Conservation (phyloP, 2,329 filamentous ascomycete species). For the Aureobasidium sp. region DNA sequence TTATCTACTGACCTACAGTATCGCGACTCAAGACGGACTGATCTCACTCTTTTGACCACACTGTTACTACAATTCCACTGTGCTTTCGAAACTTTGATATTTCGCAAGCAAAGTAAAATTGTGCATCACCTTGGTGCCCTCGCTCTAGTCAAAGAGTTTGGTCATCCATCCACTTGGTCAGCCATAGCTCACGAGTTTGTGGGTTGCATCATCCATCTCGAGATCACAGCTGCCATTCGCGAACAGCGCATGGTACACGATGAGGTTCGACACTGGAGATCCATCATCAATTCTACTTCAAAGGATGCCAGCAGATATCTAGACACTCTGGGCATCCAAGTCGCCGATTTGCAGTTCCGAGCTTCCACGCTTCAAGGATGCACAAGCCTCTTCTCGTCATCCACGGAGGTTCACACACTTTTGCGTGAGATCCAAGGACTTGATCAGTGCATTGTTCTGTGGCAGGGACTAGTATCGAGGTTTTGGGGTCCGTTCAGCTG, state of each 20-base stretch:
- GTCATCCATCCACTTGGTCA: slow-evolving; percentile 3
- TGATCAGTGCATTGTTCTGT: not conserved
- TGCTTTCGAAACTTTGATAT: not conserved
- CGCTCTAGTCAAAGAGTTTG: slow-evolving; percentile 1
- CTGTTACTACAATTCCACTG: not conserved
- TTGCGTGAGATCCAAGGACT: not conserved
- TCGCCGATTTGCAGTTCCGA: not conserved
- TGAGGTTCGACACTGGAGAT: slow-evolving; percentile 1
- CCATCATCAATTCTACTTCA: not conserved
- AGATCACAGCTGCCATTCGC: not conserved
- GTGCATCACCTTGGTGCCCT: slow-evolving; percentile 7
- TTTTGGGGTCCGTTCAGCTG: slow-evolving; percentile 2
- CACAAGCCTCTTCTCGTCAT: not conserved
- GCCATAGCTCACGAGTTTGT: not conserved
- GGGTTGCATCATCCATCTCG: not conserved
- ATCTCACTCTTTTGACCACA: not conserved
- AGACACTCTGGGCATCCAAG: not conserved
- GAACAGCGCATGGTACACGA: not conserved
- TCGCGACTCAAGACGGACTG: not conserved
- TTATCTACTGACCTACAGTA: not conserved
- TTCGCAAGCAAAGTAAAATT: not conserved
- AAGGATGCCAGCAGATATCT: not conserved
- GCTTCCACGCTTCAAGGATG: not conserved
- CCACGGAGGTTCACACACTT: not conserved
- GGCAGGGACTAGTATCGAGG: not conserved